A percentile compares a stretch with the other conserved stretches of the same genome.
Evolutionary conservation across 305 asterid species (phyloP).

Genomic region (Lippia alba): DNA sequence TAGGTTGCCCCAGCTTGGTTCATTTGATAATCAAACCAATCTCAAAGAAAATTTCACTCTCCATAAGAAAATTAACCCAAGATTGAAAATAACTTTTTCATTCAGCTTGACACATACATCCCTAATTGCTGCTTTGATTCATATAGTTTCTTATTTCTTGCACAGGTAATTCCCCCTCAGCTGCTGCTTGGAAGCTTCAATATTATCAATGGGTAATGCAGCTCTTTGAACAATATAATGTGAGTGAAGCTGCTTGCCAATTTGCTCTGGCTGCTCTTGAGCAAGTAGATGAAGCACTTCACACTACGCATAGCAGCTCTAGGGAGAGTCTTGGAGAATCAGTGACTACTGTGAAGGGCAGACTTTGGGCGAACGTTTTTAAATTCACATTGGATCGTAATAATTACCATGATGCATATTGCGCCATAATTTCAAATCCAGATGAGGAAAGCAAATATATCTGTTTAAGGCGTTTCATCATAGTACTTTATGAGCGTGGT

Average conservation of each 20-base stretch:
- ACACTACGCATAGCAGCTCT: slow-evolving; percentile 46
- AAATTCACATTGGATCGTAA: slow-evolving; percentile 78
- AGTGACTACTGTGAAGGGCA: slow-evolving; percentile 71
- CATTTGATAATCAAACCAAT: too few relatives aligned
- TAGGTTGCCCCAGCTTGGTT: too few relatives aligned
- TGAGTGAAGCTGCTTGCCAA: slow-evolving; percentile 89
- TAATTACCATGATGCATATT: slow-evolving; percentile 86
- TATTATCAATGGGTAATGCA: slow-evolving; percentile 99
- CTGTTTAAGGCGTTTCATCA: slow-evolving; percentile 93
- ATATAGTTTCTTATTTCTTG: slow-evolving; percentile 34
- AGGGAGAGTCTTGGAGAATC: slow-evolving; percentile 66
- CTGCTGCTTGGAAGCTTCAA: slow-evolving; percentile 85
- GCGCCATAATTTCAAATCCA: slow-evolving; percentile 94
- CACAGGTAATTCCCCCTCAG: slow-evolving; percentile 64
- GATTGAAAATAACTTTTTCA: too few relatives aligned
- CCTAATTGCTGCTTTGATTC: slow-evolving; percentile 30
- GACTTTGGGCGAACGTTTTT: slow-evolving; percentile 93
- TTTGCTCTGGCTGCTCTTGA: slow-evolving; percentile 95
- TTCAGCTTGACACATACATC: too few relatives aligned
- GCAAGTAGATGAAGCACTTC: slow-evolving; percentile 94
- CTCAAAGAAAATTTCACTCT: too few relatives aligned
- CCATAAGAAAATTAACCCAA: too few relatives aligned
- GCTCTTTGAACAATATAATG: slow-evolving; percentile 84
- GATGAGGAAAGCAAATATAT: slow-evolving; percentile 91
- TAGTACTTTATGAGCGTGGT: slow-evolving; percentile 92